A percentile compares a stretch with the other conserved stretches of the same genome.
phyloP scores from a whole-genome alignment of 148 eudicot species.

The Dianthus caryophyllus region DNA sequence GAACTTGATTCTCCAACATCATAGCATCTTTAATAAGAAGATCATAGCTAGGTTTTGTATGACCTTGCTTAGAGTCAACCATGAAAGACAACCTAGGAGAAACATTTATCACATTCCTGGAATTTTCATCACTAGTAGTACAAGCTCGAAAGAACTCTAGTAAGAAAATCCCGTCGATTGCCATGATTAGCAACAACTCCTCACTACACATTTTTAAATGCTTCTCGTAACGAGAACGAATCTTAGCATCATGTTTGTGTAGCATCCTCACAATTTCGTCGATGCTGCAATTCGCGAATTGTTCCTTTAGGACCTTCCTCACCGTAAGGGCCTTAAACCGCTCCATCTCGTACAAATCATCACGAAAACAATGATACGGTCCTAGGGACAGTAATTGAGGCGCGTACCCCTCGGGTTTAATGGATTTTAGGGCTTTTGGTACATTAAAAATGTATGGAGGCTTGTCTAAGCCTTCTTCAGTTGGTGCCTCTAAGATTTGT shows the following conservation, averaged over 20 bases:
- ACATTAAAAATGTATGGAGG: conserved; percentile 32
- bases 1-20: too few species aligned
- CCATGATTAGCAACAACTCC: conserved; percentile 50
- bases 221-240: conserved; percentile 53
- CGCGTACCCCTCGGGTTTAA: conserved; percentile 31
- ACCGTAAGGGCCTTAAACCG: conserved; percentile 32
- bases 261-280: conserved; percentile 26
- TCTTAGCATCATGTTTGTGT: conserved; percentile 11
- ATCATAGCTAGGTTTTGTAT: conserved; percentile 20
- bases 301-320: conserved; percentile 30
- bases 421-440: conserved; percentile 20
- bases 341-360: conserved; percentile 38
- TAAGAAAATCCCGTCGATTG: conserved; percentile 56
- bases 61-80: conserved; percentile 24
- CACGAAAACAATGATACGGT: conserved; percentile 43
- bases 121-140: background rate
- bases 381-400: conserved; percentile 45
- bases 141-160: conserved; percentile 45
- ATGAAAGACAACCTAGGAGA: background rate
- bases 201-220: conserved; percentile 32
- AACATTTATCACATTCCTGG: conserved; percentile 5
- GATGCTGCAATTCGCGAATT: background rate
- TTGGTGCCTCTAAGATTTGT: conserved; percentile 5
- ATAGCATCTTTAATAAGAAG: conserved; percentile 45
- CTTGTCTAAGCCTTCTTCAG: conserved; percentile 13